phyloP scores from a whole-genome alignment of 352 stramenopile species.

The Globisporangium carolinianum region DNA sequence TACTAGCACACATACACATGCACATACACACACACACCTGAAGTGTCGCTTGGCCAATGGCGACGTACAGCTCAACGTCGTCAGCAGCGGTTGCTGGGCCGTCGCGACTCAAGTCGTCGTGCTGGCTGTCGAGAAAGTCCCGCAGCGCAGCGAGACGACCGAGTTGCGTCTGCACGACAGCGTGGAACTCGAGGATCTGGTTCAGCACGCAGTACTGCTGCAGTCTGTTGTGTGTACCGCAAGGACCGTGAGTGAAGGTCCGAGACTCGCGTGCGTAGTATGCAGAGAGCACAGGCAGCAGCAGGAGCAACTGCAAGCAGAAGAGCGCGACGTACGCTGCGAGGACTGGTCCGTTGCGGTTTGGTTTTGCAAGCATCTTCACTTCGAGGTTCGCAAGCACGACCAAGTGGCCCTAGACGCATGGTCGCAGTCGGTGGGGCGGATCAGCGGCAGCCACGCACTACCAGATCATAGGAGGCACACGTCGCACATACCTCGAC shows the following conservation, averaged over 20 bases:
- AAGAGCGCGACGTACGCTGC: slow-evolving; percentile 29
- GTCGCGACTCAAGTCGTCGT: slow-evolving; percentile 29
- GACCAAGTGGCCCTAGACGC: slow-evolving; percentile 54
- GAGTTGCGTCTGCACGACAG: slow-evolving; percentile 53
- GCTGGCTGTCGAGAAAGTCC: slow-evolving; percentile 37
- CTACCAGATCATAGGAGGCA: background rate
- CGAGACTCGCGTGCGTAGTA: too few relatives aligned
- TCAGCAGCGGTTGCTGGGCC: slow-evolving; percentile 33
- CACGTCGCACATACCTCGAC: slow-evolving; percentile 34
- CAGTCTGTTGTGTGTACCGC: slow-evolving; percentile 23
- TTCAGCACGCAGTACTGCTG: slow-evolving; percentile 81
- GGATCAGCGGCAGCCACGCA: background rate
- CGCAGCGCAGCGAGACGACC: slow-evolving; percentile 38
- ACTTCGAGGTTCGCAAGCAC: slow-evolving; percentile 65
- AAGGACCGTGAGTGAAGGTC: background rate
- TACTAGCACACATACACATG: background rate
- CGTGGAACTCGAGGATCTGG: slow-evolving; percentile 82
- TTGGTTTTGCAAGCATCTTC: slow-evolving; percentile 46
- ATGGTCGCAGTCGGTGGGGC: background rate
- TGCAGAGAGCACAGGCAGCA: too few relatives aligned
- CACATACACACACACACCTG: slow-evolving; percentile 12
- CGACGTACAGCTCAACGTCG: slow-evolving; percentile 50
- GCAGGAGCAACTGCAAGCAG: too few relatives aligned
- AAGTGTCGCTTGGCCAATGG: slow-evolving; percentile 41
- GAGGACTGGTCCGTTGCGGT: slow-evolving; percentile 38